Percentiles rank a stretch among this genome's conserved stretches.
phyloP scores from a whole-genome alignment of 345 rosid genomes.

The Aethionema arabicum region DNA sequence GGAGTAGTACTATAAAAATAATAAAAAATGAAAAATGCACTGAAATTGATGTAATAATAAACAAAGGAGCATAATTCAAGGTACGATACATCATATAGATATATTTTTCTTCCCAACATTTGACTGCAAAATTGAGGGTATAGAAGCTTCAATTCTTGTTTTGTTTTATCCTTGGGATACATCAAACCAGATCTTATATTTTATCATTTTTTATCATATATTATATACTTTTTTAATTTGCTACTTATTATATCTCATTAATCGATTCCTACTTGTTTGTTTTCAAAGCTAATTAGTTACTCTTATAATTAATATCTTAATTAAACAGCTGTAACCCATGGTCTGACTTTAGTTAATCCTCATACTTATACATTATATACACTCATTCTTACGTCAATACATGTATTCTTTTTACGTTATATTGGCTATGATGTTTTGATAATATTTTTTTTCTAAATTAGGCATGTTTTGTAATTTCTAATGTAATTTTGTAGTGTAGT shows the following conservation, averaged over 20 bases:
- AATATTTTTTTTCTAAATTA: no score
- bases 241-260: conserved; percentile 20
- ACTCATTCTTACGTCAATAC: no score
- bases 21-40: conserved; percentile 21
- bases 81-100: conserved; percentile 31
- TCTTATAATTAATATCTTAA: background rate
- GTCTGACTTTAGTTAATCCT: conserved; percentile 28
- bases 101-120: conserved; percentile 41
- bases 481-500: no score
- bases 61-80: conserved; percentile 37
- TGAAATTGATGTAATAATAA: conserved; percentile 43
- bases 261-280: conserved; percentile 22
- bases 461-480: no score
- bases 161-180: conserved; percentile 45
- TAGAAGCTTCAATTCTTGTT: conserved; percentile 46
- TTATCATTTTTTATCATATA: conserved; percentile 20
- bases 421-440: no score
- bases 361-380: conserved; percentile 13
- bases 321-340: conserved; percentile 34
- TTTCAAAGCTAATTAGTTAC: conserved; percentile 27
- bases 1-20: background rate
- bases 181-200: conserved; percentile 29
- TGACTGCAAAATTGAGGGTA: conserved; percentile 42
- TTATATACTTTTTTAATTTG: conserved; percentile 11
- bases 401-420: no score